Evolutionary conservation across 2,329 filamentous ascomycete genomes (phyloP), one percentile per base, ranked within the genome.

Genomic region (Penicillium freii): DNA sequence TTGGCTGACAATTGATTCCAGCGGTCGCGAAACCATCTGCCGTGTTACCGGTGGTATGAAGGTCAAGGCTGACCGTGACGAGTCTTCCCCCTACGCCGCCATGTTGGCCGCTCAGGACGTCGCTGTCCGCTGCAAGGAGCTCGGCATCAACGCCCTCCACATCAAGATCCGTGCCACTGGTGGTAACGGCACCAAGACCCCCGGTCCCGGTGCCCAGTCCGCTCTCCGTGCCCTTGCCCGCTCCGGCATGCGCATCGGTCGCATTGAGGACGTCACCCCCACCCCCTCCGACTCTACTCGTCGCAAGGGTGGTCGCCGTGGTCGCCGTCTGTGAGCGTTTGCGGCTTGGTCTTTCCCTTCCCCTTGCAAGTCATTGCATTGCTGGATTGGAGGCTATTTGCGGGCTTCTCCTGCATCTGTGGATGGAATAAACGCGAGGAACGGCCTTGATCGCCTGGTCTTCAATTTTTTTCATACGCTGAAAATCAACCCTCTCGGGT

Each of bases 1-100:
- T 66, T 82, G 81, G 82, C 85, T 88, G 82, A 88, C 82, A 76
- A 79, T 85, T 36, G 21, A 5, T 46, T 60, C 54, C 84, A 95
- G 91, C 83, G 94, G 94, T 84, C 94, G 94, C 83, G 94, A 99
- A 90, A 99, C 95, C 83, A 97, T 99, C 85, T 91, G 87, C 87
- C 92, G 94, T 91, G 93, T 99, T 72, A 99, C 95, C 75, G 94
- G 95, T 84, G 95, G 95, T 78, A 99, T 99, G 94, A 99, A 99
- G 87, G 94, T 99, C 87, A 99, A 99, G 90, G 92, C 92, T 81
- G 92, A 99, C 78, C 93, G 94, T 87, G 94, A 99, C 84, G 94
- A 99, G 86, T 97, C 93, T 75, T 97, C 94, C 71, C 94, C 94
- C 75, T 99, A 99, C 87, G 94, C 94, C 76, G 94, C 94, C 83